Evolutionary conservation across 345 rosid species (phyloP).

Genomic region (Carallia pectinifolia): DNA sequence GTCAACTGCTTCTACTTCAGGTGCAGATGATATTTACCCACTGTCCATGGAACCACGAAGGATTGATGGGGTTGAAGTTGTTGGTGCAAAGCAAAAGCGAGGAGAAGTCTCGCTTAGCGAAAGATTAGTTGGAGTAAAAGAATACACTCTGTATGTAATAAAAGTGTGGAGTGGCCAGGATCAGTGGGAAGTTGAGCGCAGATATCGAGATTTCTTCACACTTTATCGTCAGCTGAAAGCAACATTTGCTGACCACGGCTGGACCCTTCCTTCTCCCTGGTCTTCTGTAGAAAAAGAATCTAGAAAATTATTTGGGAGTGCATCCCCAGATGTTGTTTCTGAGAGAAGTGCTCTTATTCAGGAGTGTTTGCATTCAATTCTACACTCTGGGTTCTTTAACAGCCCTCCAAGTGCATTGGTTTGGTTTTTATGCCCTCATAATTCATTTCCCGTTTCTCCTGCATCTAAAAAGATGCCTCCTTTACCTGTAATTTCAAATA

Average conservation of each 20-base stretch:
- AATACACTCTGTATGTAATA: constrained; percentile 78
- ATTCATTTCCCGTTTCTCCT: constrained; percentile 50
- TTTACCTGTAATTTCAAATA: constrained; percentile 27
- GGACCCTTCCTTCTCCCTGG: constrained; percentile 88
- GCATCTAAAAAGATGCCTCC: constrained; percentile 35
- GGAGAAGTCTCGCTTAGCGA: constrained; percentile 92
- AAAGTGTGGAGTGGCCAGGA: constrained; percentile 74
- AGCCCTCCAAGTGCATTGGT: constrained; percentile 62
- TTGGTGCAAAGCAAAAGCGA: constrained; percentile 87
- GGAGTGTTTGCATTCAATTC: constrained; percentile 70
- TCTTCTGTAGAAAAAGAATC: constrained; percentile 78
- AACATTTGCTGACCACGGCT: constrained; percentile 68
- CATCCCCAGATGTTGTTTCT: constrained; percentile 74
- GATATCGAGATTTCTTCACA: constrained; percentile 89
- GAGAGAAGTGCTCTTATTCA: constrained; percentile 86
- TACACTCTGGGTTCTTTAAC: constrained; percentile 53
- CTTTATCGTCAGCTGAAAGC: constrained; percentile 80
- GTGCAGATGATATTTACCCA: constrained; percentile 41
- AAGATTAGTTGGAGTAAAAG: constrained; percentile 93
- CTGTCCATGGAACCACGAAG: constrained; percentile 34
- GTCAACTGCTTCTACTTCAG: constrained; percentile 70
- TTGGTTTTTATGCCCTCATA: constrained; percentile 76
- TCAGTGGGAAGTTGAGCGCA: constrained; percentile 87
- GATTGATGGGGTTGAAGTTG: constrained; percentile 79
- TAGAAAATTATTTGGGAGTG: constrained; percentile 75